Evolutionary conservation across 805 yeast genomes (phyloP).

Genomic region (Kuraishia hungarica): DNA sequence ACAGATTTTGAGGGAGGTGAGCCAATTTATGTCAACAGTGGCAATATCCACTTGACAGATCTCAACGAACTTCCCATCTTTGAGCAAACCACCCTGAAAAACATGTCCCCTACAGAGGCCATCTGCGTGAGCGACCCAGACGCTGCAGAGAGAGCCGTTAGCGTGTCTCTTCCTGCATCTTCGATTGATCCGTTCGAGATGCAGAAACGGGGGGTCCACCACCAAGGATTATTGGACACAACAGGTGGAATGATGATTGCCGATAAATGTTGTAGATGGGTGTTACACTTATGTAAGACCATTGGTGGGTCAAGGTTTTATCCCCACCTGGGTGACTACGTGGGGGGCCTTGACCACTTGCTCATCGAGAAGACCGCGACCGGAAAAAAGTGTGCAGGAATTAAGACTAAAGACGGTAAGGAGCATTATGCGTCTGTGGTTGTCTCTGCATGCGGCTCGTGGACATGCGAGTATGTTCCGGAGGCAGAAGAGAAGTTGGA

Average conservation of each 20-base stretch:
- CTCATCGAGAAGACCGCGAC: constrained; percentile 7
- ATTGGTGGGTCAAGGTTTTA: constrained; percentile 14
- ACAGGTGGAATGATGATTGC: constrained; percentile 23
- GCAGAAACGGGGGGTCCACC: constrained; percentile 7
- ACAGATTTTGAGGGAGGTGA: constrained; percentile 15
- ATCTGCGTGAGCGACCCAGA: constrained; percentile 12
- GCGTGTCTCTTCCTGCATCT: constrained; percentile 10
- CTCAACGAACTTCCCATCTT: constrained; percentile 12
- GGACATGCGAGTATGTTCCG: constrained; percentile 21
- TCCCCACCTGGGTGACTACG: constrained; percentile 12
- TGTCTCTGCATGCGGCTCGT: constrained; percentile 21
- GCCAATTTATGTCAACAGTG: constrained; percentile 16
- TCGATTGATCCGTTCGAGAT: constrained; percentile 14
- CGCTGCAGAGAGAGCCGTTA: constrained; percentile 13
- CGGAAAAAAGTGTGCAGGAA: constrained; percentile 14
- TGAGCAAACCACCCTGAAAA: constrained; percentile 12
- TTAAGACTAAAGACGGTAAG: constrained; percentile 19
- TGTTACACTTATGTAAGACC: constrained; percentile 13
- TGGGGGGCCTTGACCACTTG: constrained; percentile 9
- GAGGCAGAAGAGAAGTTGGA: constrained; percentile 18
- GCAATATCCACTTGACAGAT: constrained; percentile 17
- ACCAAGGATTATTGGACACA: constrained; percentile 19
- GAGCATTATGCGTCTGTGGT: constrained; percentile 15
- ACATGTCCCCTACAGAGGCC: constrained; percentile 10
- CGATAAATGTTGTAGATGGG: constrained; percentile 23